These are phyloP conservation scores for Teunomyces kruisii DNA, from an alignment of 805 yeast genomes.

Conservation along the genomic window DNA sequence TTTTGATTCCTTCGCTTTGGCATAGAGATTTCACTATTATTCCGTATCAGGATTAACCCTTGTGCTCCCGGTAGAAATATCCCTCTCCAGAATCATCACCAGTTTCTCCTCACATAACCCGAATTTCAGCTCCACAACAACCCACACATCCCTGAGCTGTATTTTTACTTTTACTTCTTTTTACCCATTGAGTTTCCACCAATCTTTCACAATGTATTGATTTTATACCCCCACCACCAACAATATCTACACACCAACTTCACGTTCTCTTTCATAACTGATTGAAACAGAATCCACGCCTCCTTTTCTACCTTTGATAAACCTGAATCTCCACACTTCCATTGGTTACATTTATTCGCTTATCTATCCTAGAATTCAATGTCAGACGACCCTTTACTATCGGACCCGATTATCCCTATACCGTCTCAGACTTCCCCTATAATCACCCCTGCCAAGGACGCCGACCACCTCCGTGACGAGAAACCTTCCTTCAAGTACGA, in stretches of 20 bases:
- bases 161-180: not conserved
- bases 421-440: not conserved
- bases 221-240: not conserved
- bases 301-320: not conserved
- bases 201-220: conserved; percentile 1
- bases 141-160: not conserved
- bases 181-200: not conserved
- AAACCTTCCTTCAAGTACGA: conserved; percentile 35
- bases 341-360: not conserved
- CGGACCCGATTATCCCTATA: not conserved
- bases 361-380: not conserved
- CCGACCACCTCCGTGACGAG: conserved; percentile 6
- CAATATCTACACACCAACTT: not conserved
- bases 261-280: not conserved
- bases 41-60: not conserved
- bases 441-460: not conserved
- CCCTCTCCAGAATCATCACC: not conserved
- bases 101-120: not conserved
- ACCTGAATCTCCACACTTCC: not conserved
- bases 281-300: not conserved
- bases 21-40: not conserved
- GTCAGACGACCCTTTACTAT: conserved; percentile 4
- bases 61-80: not conserved
- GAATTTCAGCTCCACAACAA: not conserved
- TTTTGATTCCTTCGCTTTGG: not conserved